Evolutionary conservation across 2,329 filamentous ascomycete genomes (phyloP).

Genomic region (Coniochaeta sp.): DNA sequence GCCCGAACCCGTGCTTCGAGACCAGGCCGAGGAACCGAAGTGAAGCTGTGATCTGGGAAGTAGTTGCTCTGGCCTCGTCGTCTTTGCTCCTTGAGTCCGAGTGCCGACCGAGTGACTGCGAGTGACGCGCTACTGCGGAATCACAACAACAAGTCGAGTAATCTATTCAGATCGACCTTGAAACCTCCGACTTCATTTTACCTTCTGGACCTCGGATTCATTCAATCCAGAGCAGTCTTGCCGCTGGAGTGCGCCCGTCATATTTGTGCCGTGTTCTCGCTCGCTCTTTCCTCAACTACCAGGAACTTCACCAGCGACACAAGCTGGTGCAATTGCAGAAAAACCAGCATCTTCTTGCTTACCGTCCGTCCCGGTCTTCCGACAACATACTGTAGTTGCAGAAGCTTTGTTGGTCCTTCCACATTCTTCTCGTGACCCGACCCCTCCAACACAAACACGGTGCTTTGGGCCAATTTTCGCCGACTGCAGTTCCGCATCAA

Average conservation of each 20-base stretch:
- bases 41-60: not conserved
- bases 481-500: not conserved
- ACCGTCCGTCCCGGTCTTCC: not conserved
- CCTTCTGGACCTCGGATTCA: not conserved
- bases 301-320: not conserved
- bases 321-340: not conserved
- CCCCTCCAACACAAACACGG: not conserved
- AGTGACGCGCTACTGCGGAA: not conserved
- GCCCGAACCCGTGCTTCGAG: not conserved
- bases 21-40: not conserved
- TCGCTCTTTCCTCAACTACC: not conserved
- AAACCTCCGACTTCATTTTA: not conserved
- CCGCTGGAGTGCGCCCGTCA: not conserved
- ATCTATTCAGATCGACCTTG: not conserved
- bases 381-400: not conserved
- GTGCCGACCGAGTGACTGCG: not conserved
- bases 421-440: not conserved
- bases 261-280: not conserved
- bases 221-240: not conserved
- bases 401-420: not conserved
- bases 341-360: not conserved
- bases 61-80: not conserved
- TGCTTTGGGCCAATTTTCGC: not conserved
- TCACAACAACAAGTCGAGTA: not conserved
- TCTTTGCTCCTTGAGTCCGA: not conserved